Conservation (phyloP, 2,329 filamentous ascomycete species). For the Microcera coccophila region DNA sequence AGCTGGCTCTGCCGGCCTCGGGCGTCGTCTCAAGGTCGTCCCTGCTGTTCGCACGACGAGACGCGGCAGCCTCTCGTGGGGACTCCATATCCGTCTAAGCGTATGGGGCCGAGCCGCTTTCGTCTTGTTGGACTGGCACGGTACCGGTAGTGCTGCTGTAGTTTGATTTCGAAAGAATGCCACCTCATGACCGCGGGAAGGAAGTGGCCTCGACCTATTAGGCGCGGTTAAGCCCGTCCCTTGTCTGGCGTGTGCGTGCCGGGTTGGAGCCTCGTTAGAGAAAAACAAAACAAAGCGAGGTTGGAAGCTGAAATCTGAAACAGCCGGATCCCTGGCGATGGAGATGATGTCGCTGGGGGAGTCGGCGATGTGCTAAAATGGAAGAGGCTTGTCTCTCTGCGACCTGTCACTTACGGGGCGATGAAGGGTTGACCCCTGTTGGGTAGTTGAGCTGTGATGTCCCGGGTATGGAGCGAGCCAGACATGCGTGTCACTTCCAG, state of each 20-base stretch:
- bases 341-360: background rate
- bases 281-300: background rate
- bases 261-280: too few relatives aligned
- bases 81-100: background rate
- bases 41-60: background rate
- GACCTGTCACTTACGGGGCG: background rate
- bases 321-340: too few relatives aligned
- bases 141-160: background rate
- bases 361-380: background rate
- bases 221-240: background rate
- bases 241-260: background rate
- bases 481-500: background rate
- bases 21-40: background rate
- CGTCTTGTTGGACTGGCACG: too few relatives aligned
- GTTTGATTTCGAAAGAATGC: conserved; percentile 1
- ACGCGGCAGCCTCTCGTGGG: background rate
- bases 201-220: background rate
- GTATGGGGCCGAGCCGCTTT: background rate
- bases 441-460: conserved; percentile 14
- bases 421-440: conserved; percentile 16
- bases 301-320: background rate
- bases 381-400: background rate
- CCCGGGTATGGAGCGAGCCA: background rate
- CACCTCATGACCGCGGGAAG: conserved; percentile 8
- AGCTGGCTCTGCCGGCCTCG: background rate